Evolutionary conservation across 202 grass and related monocot species (phyloP).

Genomic region (Bolboschoenoplectus hybrid): DNA sequence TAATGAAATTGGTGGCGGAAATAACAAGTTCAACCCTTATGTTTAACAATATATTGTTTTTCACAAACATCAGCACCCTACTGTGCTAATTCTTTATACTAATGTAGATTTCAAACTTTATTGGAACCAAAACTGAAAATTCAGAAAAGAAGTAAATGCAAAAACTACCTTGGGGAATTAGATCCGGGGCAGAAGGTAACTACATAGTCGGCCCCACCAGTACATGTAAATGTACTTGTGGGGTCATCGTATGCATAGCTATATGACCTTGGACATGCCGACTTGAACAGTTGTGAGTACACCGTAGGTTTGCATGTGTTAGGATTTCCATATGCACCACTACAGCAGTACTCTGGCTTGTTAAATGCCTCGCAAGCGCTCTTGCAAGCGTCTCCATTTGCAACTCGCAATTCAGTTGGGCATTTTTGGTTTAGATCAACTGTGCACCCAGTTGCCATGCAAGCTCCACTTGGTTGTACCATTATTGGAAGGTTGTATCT

Average conservation of each 20-base stretch:
- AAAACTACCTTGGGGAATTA: slow-evolving; percentile 51
- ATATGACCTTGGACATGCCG: slow-evolving; percentile 85
- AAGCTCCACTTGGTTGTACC: slow-evolving; percentile 61
- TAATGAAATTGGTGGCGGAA: slow-evolving; percentile 21
- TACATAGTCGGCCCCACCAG: slow-evolving; percentile 71
- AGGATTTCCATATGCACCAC: slow-evolving; percentile 72
- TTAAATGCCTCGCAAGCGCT: slow-evolving; percentile 95
- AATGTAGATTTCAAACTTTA: background rate
- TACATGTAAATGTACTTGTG: slow-evolving; percentile 88
- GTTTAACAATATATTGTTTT: slow-evolving; percentile 7
- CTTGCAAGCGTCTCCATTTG: slow-evolving; percentile 71
- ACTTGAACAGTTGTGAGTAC: slow-evolving; percentile 93
- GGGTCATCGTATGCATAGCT: slow-evolving; percentile 97
- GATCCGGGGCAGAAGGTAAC: slow-evolving; percentile 92
- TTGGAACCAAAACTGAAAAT: background rate
- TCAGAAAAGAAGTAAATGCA: background rate
- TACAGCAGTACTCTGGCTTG: slow-evolving; percentile 96
- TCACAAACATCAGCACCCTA: background rate
- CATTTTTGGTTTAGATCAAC: slow-evolving; percentile 73
- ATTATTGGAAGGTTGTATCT: slow-evolving; percentile 86
- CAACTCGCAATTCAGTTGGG: slow-evolving; percentile 64
- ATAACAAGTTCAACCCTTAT: slow-evolving; percentile 10
- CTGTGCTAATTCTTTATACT: too few relatives aligned
- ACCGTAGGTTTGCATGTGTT: slow-evolving; percentile 74
- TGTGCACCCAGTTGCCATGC: slow-evolving; percentile 67